Conservation (phyloP, 1,284 basidiomycete species). For the Tilletia walkeri region DNA sequence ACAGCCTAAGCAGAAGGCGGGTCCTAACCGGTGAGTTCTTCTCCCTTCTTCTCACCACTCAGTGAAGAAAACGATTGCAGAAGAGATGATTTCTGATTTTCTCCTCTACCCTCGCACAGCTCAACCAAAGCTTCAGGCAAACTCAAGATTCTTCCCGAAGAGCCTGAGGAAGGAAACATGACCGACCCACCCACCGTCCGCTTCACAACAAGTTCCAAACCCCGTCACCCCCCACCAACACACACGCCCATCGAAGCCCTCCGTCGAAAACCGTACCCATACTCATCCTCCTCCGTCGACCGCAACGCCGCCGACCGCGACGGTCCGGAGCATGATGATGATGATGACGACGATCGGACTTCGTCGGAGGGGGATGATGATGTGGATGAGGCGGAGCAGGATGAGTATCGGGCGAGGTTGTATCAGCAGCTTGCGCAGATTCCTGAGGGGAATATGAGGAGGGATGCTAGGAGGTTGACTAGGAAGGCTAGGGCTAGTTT, state of each 20-base stretch:
- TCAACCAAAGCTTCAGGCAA: conserved; percentile 83
- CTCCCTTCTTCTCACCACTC: neutral
- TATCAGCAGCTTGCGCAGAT: conserved; percentile 60
- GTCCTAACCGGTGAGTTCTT: conserved; percentile 25
- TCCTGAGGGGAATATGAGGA: conserved; percentile 85
- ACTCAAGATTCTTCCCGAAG: conserved; percentile 88
- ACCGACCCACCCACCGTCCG: conserved; percentile 27
- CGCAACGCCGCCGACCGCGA: conserved; percentile 17
- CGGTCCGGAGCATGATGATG: conserved; percentile 1
- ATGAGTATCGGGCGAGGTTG: conserved; percentile 39
- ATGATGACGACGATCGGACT: conserved; percentile 12
- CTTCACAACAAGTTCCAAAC: conserved; percentile 38
- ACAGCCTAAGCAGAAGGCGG: conserved; percentile 21
- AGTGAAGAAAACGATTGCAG: neutral
- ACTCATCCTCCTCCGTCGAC: conserved; percentile 7
- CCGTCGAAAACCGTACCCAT: conserved; percentile 15
- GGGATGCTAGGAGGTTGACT: conserved; percentile 83
- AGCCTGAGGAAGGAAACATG: conserved; percentile 65
- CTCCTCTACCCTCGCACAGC: conserved; percentile 33
- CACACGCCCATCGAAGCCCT: conserved; percentile 16
- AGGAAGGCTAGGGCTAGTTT: conserved; percentile 90
- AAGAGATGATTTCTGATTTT: neutral
- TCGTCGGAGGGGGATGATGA: conserved; percentile 13
- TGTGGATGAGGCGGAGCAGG: conserved; percentile 22
- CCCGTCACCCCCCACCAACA: conserved; percentile 57